Percentiles rank a stretch among this genome's conserved stretches.
These are phyloP conservation scores for Beauveria sp. DNA, from an alignment of 2,329 filamentous ascomycete species.

Conservation along the genomic window DNA sequence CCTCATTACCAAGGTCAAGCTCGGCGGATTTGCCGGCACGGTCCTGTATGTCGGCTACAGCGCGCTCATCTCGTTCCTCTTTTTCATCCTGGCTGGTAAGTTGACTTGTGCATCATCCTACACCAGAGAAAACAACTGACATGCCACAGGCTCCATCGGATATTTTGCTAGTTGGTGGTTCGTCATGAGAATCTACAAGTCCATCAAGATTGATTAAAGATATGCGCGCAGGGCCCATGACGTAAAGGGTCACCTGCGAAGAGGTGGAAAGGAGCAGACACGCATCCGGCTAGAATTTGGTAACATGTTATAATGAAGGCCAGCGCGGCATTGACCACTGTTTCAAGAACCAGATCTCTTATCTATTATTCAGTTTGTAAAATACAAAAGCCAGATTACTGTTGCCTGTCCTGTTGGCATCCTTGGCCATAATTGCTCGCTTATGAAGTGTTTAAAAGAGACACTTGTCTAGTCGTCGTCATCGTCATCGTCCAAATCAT, in stretches of 20 bases:
- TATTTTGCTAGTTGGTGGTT: constrained; percentile 95
- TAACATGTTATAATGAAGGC: constrained; percentile 5
- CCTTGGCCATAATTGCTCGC: constrained; percentile 4
- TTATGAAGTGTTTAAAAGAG: background rate
- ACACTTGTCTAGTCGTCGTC: constrained; percentile 25
- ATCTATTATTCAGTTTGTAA: constrained; percentile 9
- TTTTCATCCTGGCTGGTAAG: constrained; percentile 91
- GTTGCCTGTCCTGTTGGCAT: background rate
- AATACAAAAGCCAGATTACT: constrained; percentile 5
- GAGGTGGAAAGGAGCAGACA: background rate
- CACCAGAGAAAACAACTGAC: constrained; percentile 14
- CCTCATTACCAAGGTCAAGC: constrained; percentile 79
- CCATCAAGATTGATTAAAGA: constrained; percentile 90
- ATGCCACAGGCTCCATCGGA: constrained; percentile 71
- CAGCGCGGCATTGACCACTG: constrained; percentile 4
- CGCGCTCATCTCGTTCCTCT: constrained; percentile 77
- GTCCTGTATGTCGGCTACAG: constrained; percentile 94
- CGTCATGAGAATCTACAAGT: constrained; percentile 85
- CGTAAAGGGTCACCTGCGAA: too few relatives aligned
- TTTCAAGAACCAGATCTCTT: constrained; percentile 6
- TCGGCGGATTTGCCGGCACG: constrained; percentile 76
- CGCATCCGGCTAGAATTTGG: background rate
- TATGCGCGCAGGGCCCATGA: background rate
- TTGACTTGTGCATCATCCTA: constrained; percentile 14
- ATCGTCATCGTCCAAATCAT: constrained; percentile 45